phyloP scores from a whole-genome alignment of 1,139 yeast genomes.

The Taphrina sp. region DNA sequence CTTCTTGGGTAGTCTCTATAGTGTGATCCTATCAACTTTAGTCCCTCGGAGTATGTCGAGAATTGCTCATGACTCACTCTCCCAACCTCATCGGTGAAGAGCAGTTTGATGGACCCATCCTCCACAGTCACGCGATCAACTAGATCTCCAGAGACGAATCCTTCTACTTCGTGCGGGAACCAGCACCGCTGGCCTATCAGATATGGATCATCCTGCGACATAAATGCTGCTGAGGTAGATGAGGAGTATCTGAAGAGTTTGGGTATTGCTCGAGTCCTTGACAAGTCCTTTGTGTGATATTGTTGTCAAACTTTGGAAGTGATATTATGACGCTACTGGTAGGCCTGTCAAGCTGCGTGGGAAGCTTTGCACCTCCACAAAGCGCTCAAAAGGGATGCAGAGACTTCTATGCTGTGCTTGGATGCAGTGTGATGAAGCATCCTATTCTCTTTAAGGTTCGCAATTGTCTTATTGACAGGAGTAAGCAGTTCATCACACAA shows the following conservation, averaged over 20 bases:
- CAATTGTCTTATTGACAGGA: no score
- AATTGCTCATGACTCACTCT: constrained; percentile 41
- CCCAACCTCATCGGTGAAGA: constrained; percentile 63
- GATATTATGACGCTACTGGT: no score
- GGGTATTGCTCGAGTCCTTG: background rate
- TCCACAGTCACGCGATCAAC: constrained; percentile 50
- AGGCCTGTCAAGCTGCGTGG: no score
- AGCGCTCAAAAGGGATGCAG: no score
- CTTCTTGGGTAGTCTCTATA: constrained; percentile 42
- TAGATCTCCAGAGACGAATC: constrained; percentile 90
- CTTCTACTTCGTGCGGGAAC: constrained; percentile 84
- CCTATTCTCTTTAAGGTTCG: no score
- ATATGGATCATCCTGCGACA: constrained; percentile 5
- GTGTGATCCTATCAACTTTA: constrained; percentile 24
- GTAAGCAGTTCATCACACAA: no score
- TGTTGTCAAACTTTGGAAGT: background rate
- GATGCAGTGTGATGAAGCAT: no score
- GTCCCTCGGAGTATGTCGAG: no score
- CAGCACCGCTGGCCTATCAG: constrained; percentile 66
- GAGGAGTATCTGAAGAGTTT: no score
- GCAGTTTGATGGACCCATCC: constrained; percentile 55
- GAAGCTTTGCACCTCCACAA: no score
- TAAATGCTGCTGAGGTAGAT: no score
- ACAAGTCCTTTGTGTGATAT: background rate
- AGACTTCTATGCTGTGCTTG: no score